Evolutionary conservation across 2,329 filamentous ascomycete species (phyloP).

Genomic region (Paracoccidioides lutzii): DNA sequence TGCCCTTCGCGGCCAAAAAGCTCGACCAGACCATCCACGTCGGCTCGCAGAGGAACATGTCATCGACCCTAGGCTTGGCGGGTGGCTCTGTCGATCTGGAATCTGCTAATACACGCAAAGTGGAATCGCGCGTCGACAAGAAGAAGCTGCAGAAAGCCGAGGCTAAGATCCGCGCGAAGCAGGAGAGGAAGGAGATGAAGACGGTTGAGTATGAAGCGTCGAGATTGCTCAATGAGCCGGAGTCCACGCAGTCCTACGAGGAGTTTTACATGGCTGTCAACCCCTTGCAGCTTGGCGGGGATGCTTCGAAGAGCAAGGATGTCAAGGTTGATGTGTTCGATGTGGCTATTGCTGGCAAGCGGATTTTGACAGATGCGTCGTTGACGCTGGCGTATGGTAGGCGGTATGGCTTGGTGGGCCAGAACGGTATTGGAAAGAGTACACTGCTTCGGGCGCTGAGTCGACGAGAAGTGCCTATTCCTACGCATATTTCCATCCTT

Average conservation of each 20-base stretch:
- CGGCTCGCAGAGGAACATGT: slow-evolving; percentile 86
- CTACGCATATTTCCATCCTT: slow-evolving; percentile 94
- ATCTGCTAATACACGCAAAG: slow-evolving; percentile 81
- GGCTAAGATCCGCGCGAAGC: slow-evolving; percentile 92
- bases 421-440: slow-evolving; percentile 98
- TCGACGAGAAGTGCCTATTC: slow-evolving; percentile 84
- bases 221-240: slow-evolving; percentile 67
- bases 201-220: slow-evolving; percentile 97
- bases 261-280: slow-evolving; percentile 99
- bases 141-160: slow-evolving; percentile 99
- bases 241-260: slow-evolving; percentile 83
- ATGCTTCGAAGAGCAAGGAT: slow-evolving; percentile 83
- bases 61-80: slow-evolving; percentile 80
- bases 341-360: slow-evolving; percentile 75
- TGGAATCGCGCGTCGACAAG: slow-evolving; percentile 92
- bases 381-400: slow-evolving; percentile 84
- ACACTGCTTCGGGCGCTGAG: slow-evolving; percentile 88
- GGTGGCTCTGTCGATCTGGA: slow-evolving; percentile 81
- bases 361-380: slow-evolving; percentile 82
- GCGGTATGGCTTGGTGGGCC: slow-evolving; percentile 91
- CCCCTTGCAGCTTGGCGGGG: slow-evolving; percentile 71
- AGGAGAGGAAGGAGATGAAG: slow-evolving; percentile 97
- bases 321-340: slow-evolving; percentile 97
- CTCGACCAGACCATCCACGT: slow-evolving; percentile 94
- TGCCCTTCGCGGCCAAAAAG: slow-evolving; percentile 65